Conservation (phyloP, 352 stramenopile species). For the Hyaloperonospora brassicae region DNA sequence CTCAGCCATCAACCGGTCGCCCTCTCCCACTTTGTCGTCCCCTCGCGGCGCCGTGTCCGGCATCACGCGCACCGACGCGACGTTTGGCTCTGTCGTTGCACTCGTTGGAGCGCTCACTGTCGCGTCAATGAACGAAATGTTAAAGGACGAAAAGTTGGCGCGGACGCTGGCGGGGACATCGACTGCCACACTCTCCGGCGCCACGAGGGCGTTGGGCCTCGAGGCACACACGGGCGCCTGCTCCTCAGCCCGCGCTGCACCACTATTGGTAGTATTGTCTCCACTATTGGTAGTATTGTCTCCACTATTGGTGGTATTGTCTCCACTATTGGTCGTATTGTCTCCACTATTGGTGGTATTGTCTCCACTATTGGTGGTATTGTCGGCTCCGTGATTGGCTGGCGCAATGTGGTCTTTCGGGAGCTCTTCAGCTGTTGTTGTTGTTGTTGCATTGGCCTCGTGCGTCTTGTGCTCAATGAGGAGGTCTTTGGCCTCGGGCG, state of each 20-base stretch:
- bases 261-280: too few species aligned
- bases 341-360: too few species aligned
- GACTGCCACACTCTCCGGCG: constrained; percentile 17
- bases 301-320: too few species aligned
- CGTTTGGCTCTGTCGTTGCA: constrained; percentile 24
- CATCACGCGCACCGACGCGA: constrained; percentile 17
- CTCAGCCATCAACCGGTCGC: too few species aligned
- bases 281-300: too few species aligned
- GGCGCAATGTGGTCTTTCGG: neutral
- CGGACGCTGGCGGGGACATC: constrained; percentile 39
- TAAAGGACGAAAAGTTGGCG: constrained; percentile 47
- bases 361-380: too few species aligned
- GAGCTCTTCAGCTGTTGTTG: constrained; percentile 1
- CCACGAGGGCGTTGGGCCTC: neutral
- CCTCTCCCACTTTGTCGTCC: neutral
- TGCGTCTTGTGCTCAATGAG: neutral
- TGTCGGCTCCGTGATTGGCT: too few species aligned
- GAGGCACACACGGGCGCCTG: too few species aligned
- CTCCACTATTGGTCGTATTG: too few species aligned
- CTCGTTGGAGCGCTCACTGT: constrained; percentile 31
- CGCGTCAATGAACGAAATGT: constrained; percentile 47
- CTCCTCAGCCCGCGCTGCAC: too few species aligned
- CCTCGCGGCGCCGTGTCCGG: neutral
- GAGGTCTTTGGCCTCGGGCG: neutral
- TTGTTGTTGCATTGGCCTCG: too few species aligned